phyloP scores from a whole-genome alignment of 768 basidiomycete species.

The Lentinula edodes region DNA sequence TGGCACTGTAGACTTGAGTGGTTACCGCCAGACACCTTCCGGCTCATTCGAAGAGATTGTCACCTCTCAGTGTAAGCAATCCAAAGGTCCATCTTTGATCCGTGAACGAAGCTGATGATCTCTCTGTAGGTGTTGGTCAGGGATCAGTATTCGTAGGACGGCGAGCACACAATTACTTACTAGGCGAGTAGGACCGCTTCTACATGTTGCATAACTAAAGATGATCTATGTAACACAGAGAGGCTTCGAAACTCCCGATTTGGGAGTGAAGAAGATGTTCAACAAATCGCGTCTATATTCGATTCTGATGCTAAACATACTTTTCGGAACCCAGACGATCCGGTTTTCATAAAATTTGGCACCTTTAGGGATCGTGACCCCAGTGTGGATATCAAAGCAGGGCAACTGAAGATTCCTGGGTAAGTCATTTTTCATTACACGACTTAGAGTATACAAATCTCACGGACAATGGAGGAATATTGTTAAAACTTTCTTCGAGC shows the following conservation, averaged over 20 bases:
- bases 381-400: slow-evolving; percentile 29
- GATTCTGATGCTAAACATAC: slow-evolving; percentile 36
- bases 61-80: slow-evolving; percentile 25
- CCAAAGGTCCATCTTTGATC: not conserved
- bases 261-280: slow-evolving; percentile 24
- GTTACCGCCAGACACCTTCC: slow-evolving; percentile 21
- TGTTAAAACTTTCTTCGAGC: slow-evolving; percentile 37
- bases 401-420: slow-evolving; percentile 34
- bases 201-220: not conserved
- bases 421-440: slow-evolving; percentile 7
- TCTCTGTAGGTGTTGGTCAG: slow-evolving; percentile 1
- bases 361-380: slow-evolving; percentile 32
- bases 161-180: not conserved
- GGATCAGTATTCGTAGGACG: not conserved
- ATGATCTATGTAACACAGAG: slow-evolving; percentile 7
- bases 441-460: not conserved
- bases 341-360: slow-evolving; percentile 37
- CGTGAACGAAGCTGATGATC: not conserved
- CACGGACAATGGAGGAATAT: slow-evolving; percentile 5
- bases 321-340: slow-evolving; percentile 31
- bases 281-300: slow-evolving; percentile 19
- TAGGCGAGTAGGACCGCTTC: not conserved
- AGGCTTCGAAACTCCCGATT: not conserved
- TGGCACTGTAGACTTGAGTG: slow-evolving; percentile 37
- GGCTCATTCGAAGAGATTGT: slow-evolving; percentile 31